These are phyloP conservation scores for Phytophthora boehmeriae DNA, from an alignment of 352 stramenopile genomes.

Conservation along the genomic window DNA sequence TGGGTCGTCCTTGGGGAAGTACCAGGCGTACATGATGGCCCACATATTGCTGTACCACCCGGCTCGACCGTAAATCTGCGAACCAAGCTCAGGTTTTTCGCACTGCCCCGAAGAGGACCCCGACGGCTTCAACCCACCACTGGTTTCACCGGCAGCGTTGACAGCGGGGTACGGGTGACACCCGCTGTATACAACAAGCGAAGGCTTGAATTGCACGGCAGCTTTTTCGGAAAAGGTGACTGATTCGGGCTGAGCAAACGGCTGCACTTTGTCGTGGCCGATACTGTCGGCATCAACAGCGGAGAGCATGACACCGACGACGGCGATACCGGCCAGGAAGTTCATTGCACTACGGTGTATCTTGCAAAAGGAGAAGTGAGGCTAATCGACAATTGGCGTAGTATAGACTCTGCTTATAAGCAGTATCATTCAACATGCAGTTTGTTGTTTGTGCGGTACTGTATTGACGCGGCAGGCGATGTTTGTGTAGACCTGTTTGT, in stretches of 20 bases:
- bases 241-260: not conserved
- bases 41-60: not conserved
- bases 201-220: not conserved
- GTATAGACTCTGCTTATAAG: no score
- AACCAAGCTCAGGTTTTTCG: not conserved
- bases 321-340: not conserved
- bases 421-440: no score
- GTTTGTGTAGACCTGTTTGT: no score
- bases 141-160: not conserved
- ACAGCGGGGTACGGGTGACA: slow-evolving; percentile 1
- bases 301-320: not conserved
- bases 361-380: no score
- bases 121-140: not conserved
- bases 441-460: no score
- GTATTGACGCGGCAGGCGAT: no score
- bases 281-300: not conserved
- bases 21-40: not conserved
- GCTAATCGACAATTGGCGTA: no score
- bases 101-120: not conserved
- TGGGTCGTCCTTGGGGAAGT: not conserved
- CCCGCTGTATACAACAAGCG: not conserved
- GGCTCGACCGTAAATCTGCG: not conserved
- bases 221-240: not conserved
- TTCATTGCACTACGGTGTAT: no score
- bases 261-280: not conserved